Percentiles rank a stretch among this genome's conserved stretches.
These are phyloP conservation scores for Aspergillus sparsus DNA, from an alignment of 495 filamentous ascomycete species.

Conservation along the genomic window DNA sequence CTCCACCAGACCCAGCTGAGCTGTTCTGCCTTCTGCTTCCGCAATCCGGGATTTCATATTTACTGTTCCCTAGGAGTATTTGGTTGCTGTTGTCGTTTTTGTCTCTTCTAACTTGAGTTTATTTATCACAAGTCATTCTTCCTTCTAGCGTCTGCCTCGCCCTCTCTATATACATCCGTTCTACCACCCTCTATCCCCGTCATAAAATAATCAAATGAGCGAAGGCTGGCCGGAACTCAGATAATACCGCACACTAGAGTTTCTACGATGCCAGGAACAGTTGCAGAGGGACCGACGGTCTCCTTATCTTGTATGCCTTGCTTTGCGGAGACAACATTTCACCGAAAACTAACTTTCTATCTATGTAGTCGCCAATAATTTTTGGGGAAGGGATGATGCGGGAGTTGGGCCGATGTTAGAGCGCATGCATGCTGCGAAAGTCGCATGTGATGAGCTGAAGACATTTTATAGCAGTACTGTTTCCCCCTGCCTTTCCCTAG, in stretches of 20 bases:
- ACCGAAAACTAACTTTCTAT: slow-evolving; percentile 21
- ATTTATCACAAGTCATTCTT: not conserved
- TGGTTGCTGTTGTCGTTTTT: slow-evolving; percentile 11
- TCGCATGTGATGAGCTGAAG: slow-evolving; percentile 92
- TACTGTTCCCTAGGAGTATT: slow-evolving; percentile 12
- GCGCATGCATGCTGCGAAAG: slow-evolving; percentile 94
- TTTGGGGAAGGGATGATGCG: slow-evolving; percentile 99
- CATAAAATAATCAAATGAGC: slow-evolving; percentile 36
- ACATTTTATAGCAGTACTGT: slow-evolving; percentile 78
- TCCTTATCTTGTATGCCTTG: slow-evolving; percentile 59
- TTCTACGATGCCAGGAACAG: slow-evolving; percentile 60
- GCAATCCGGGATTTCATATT: slow-evolving; percentile 16
- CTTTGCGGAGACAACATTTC: not conserved
- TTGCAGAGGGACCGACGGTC: slow-evolving; percentile 63
- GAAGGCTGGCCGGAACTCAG: slow-evolving; percentile 48
- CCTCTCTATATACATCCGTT: slow-evolving; percentile 17
- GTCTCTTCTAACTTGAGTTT: slow-evolving; percentile 1
- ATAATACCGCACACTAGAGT: slow-evolving; percentile 22
- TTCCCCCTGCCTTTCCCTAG: not conserved
- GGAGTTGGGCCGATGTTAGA: slow-evolving; percentile 90
- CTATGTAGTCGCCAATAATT: slow-evolving; percentile 91
- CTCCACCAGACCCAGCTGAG: slow-evolving; percentile 32
- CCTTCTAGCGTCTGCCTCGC: slow-evolving; percentile 2
- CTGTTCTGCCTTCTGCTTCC: slow-evolving; percentile 26
- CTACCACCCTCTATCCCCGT: slow-evolving; percentile 21